Evolutionary conservation across 2,329 filamentous ascomycete species (phyloP).

Genomic region (Cladophialophora exuberans): DNA sequence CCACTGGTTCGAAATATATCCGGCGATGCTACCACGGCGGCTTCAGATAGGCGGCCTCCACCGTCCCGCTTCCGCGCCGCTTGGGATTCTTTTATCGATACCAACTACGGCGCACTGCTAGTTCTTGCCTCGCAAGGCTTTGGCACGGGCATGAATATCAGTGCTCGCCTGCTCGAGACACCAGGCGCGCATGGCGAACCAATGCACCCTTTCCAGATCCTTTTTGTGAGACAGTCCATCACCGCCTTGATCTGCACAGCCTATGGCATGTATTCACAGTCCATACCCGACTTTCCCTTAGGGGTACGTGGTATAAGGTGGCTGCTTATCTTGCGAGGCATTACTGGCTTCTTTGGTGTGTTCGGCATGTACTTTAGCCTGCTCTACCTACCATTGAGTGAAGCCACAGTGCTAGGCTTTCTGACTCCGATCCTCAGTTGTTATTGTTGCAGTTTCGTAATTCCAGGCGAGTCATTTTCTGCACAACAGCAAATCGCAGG

Average conservation of each 20-base stretch:
- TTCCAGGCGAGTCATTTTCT: conserved; percentile 74
- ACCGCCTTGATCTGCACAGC: conserved; percentile 67
- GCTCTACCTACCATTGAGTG: conserved; percentile 79
- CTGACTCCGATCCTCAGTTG: conserved; percentile 77
- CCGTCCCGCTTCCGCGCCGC: conserved; percentile 36
- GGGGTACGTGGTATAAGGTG: conserved; percentile 68
- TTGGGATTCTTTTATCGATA: conserved; percentile 56
- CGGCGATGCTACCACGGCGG: conserved; percentile 13
- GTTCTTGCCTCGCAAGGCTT: conserved; percentile 80
- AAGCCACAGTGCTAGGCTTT: conserved; percentile 89
- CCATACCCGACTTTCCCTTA: conserved; percentile 69
- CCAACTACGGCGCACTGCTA: conserved; percentile 72
- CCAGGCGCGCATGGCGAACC: conserved; percentile 67
- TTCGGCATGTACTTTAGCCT: conserved; percentile 76
- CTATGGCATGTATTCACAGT: conserved; percentile 73
- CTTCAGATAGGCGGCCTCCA: conserved; percentile 9
- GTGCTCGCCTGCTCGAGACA: conserved; percentile 73
- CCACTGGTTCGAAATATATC: conserved; percentile 25
- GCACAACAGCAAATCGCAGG: conserved; percentile 75
- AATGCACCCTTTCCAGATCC: conserved; percentile 81
- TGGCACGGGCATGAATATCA: conserved; percentile 82
- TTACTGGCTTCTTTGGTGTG: conserved; percentile 76
- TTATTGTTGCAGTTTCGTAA: conserved; percentile 75
- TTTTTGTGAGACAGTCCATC: conserved; percentile 78
- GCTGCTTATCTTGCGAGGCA: conserved; percentile 69